Evolutionary conservation across 2,329 filamentous ascomycete genomes (phyloP).

Genomic region (Pseudocercospora fuligena): DNA sequence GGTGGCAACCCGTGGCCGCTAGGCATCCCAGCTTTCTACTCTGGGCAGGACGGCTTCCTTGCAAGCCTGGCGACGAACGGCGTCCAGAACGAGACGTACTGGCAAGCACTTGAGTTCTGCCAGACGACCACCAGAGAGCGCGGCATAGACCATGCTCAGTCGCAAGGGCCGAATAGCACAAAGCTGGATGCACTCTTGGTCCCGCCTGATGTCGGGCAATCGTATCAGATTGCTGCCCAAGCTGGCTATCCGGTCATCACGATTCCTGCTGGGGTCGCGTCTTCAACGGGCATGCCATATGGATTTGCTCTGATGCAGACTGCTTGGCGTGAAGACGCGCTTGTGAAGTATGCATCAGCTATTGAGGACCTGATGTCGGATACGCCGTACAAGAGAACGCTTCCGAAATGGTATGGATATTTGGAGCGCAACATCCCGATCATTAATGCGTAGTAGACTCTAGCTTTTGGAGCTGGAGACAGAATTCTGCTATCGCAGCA

Average conservation of each 20-base stretch:
- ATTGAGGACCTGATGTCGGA: constrained; percentile 47
- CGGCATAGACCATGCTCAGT: constrained; percentile 72
- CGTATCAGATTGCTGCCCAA: constrained; percentile 72
- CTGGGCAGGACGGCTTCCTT: constrained; percentile 73
- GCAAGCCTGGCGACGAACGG: constrained; percentile 67
- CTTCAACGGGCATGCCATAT: constrained; percentile 51
- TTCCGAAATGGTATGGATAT: constrained; percentile 47
- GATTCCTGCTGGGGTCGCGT: constrained; percentile 64
- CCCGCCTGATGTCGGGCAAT: constrained; percentile 70
- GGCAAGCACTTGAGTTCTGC: constrained; percentile 66
- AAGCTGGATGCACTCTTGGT: constrained; percentile 68
- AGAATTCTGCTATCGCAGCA: neutral
- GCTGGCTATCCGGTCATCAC: constrained; percentile 77
- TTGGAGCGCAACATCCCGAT: constrained; percentile 46
- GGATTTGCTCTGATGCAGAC: constrained; percentile 47
- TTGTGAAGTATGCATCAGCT: constrained; percentile 48
- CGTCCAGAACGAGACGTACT: constrained; percentile 67
- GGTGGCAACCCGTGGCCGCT: constrained; percentile 62
- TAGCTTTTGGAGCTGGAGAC: neutral
- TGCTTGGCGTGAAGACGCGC: constrained; percentile 40
- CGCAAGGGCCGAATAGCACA: constrained; percentile 46
- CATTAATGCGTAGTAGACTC: constrained; percentile 14
- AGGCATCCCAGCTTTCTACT: constrained; percentile 67
- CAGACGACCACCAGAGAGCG: constrained; percentile 63
- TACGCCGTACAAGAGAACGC: constrained; percentile 30